These are phyloP conservation scores for Haberlea rhodopensis DNA, from an alignment of 257 asterid species.

Conservation along the genomic window DNA sequence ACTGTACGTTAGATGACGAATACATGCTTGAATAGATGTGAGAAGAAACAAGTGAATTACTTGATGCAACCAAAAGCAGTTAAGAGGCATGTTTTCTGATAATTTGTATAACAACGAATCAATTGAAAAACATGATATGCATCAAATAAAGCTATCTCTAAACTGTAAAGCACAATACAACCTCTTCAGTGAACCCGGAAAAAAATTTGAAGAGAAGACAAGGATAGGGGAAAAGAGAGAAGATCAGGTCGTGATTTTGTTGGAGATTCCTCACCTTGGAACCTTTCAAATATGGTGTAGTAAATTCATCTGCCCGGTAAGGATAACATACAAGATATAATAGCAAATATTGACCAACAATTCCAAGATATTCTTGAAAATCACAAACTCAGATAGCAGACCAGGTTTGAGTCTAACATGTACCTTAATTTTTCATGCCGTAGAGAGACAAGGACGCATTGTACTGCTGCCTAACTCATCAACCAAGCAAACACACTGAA, in stretches of 20 bases:
- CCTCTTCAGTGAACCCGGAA: background rate
- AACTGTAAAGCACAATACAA: background rate
- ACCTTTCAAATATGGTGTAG: constrained; percentile 71
- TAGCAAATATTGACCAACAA: constrained; percentile 25
- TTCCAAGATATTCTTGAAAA: constrained; percentile 24
- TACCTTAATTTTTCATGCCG: constrained; percentile 91
- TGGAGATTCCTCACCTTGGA: constrained; percentile 62
- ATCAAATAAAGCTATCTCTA: background rate
- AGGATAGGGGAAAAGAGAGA: background rate
- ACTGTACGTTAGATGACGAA: constrained; percentile 44
- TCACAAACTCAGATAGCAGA: constrained; percentile 21
- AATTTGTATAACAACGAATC: background rate
- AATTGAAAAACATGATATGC: background rate
- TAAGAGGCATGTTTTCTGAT: background rate
- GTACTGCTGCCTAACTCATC: constrained; percentile 91
- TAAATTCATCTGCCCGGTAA: constrained; percentile 78
- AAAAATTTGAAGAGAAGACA: background rate
- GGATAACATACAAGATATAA: constrained; percentile 30
- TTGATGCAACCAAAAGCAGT: constrained; percentile 1
- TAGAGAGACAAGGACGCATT: constrained; percentile 92
- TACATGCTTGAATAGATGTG: background rate
- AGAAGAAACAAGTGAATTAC: constrained; percentile 9
- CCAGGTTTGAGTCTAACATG: constrained; percentile 14
- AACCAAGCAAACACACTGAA: constrained; percentile 96
- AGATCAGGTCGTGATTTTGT: background rate